These are phyloP conservation scores for Ophiocordyceps camponoti-saundersi DNA, from an alignment of 2,329 filamentous ascomycete genomes.

Conservation along the genomic window DNA sequence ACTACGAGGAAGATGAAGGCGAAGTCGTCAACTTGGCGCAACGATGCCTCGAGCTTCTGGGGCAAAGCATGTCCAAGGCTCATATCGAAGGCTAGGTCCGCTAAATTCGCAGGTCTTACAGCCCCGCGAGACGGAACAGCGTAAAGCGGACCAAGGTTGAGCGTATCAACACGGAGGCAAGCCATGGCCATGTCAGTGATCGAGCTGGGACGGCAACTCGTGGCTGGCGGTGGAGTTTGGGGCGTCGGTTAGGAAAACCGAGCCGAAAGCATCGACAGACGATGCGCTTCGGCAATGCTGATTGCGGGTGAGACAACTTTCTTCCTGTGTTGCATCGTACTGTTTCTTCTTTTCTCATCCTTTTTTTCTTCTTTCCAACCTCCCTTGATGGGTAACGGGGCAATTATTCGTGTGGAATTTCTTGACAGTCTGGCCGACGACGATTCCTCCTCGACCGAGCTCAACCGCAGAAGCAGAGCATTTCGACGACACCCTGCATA, in stretches of 20 bases:
- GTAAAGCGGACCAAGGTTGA: background rate
- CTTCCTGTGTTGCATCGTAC: too few relatives aligned
- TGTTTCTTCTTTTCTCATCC: background rate
- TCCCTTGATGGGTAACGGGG: background rate
- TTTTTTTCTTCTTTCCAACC: slow-evolving; percentile 1
- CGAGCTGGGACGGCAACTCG: background rate
- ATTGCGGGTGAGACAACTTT: slow-evolving; percentile 1
- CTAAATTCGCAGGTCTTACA: background rate
- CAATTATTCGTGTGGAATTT: background rate
- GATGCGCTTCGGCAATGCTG: slow-evolving; percentile 6
- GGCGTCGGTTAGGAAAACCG: slow-evolving; percentile 9
- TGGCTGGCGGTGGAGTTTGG: slow-evolving; percentile 10
- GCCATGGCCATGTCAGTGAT: background rate
- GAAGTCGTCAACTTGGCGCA: slow-evolving; percentile 87
- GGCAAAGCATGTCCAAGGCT: slow-evolving; percentile 57
- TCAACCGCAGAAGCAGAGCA: background rate
- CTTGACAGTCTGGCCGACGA: background rate
- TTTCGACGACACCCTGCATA: slow-evolving; percentile 1
- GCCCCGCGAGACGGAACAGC: background rate
- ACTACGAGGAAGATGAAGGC: slow-evolving; percentile 74
- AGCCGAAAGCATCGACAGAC: background rate
- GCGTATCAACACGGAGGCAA: background rate
- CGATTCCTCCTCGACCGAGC: background rate
- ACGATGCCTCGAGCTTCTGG: slow-evolving; percentile 73
- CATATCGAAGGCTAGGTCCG: slow-evolving; percentile 57